Evolutionary conservation across 495 filamentous ascomycete genomes (phyloP), one percentile per base, ranked within the genome.

Genomic region (Neurospora discreta): DNA sequence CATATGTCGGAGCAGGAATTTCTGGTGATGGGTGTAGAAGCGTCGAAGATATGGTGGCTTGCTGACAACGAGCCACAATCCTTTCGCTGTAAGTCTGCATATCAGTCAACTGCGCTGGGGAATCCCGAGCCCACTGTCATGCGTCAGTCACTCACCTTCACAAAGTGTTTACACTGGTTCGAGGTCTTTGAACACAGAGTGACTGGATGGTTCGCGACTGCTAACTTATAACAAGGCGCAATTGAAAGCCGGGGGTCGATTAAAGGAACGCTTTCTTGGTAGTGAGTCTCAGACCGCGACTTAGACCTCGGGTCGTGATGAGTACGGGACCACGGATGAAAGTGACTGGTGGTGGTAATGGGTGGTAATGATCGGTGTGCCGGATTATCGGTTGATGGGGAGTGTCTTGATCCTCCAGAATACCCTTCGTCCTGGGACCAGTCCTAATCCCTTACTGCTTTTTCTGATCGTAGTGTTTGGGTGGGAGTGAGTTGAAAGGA

Each of bases 1-100:
- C 74, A 76, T 76, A 72, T 23, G 69, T 6, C 3, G 36, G 70
- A 71, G 71, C 30, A 41, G 11, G 33, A 69, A 16, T 38, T 26
- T 30, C 18, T 43, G 26, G 20, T 58, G 46, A 58, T 58, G 38
- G 39, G 30, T 26, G 9, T 70, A 60, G 68, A 44, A 41, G 15
- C 70, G 60, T 68, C 69, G 52, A 36, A 65, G 52, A 65, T 33
- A 65, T 65, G 52, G 52, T 65, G 52, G 52, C 52, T 65, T 65
- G 52, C 52, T 65, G 33, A 65, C 52, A 33, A 65, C 18, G 26
- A 65, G 52, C 52, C 26, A 65, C 52, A 65, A 65, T 65, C 15
- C 26, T 36, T 65, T 65, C 15, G 52, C 52, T 65, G 13, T 18
- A 65, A 65, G 23, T 33, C 15, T 33, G 52, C 52, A 33, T 65